A percentile compares a stretch with the other conserved stretches of the same genome.
Conservation (phyloP, 2,329 filamentous ascomycete genomes). For the Neonectria hederae region DNA sequence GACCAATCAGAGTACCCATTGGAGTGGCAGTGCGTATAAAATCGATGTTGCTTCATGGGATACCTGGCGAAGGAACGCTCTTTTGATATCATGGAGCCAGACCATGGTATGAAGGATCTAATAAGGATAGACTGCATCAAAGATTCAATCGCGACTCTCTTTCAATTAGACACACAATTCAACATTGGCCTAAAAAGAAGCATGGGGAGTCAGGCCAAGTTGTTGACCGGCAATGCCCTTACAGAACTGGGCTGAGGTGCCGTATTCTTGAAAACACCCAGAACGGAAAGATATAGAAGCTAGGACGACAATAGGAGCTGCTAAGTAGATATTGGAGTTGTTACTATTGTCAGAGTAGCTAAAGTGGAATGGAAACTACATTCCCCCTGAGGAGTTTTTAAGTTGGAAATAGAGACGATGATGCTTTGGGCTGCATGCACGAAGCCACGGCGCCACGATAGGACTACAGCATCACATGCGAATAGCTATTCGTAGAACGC, state of each 20-base stretch:
- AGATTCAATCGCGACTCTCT: not conserved
- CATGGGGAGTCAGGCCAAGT: not conserved
- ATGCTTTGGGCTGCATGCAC: not conserved
- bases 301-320: no score
- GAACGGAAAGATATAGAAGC: no score
- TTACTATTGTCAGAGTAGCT: no score
- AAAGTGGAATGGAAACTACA: no score
- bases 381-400: not conserved
- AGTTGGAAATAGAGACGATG: not conserved
- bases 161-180: not conserved
- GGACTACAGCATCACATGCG: not conserved
- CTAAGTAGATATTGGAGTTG: no score
- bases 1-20: conserved; percentile 5
- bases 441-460: not conserved
- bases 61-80: not conserved
- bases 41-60: not conserved
- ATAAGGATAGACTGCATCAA: no score
- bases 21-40: not conserved
- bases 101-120: not conserved
- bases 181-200: not conserved
- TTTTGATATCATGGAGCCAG: not conserved
- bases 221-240: no score
- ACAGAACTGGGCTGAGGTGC: not conserved
- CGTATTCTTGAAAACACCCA: no score
- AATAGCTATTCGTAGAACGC: not conserved